Conservation (phyloP, 768 basidiomycete genomes). For the Termitomyces sp. region DNA sequence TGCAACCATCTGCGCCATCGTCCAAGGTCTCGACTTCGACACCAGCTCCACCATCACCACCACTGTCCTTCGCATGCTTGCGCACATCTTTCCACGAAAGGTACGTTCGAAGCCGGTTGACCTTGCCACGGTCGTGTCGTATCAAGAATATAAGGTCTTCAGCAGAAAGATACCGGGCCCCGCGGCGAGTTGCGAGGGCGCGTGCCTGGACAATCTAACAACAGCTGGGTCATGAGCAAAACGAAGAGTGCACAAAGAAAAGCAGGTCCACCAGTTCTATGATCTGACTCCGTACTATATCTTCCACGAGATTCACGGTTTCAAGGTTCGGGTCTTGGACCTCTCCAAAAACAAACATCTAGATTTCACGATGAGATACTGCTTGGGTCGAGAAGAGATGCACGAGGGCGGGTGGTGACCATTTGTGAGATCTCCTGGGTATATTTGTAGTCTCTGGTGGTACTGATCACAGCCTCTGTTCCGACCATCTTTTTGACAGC, state of each 20-base stretch:
- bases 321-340: constrained; percentile 85
- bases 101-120: constrained; percentile 89
- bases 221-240: background rate
- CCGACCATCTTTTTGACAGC: constrained; percentile 9
- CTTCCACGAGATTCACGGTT: constrained; percentile 92
- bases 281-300: constrained; percentile 86
- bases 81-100: constrained; percentile 97
- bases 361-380: background rate
- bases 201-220: constrained; percentile 87
- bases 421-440: constrained; percentile 91
- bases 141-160: constrained; percentile 98
- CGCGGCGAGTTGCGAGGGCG: constrained; percentile 72
- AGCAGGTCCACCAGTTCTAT: constrained; percentile 71
- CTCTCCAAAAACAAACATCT: constrained; percentile 98
- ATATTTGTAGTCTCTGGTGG: constrained; percentile 73
- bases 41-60: constrained; percentile 72
- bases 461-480: constrained; percentile 10
- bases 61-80: constrained; percentile 89
- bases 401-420: constrained; percentile 35
- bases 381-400: background rate
- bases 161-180: constrained; percentile 80
- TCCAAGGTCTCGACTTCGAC: constrained; percentile 82
- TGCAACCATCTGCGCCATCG: constrained; percentile 73
- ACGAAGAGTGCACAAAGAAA: constrained; percentile 1
- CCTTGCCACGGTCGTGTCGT: constrained; percentile 88